Conservation (phyloP, 2,329 filamentous ascomycete genomes). For the Coniochaeta ligniaria region DNA sequence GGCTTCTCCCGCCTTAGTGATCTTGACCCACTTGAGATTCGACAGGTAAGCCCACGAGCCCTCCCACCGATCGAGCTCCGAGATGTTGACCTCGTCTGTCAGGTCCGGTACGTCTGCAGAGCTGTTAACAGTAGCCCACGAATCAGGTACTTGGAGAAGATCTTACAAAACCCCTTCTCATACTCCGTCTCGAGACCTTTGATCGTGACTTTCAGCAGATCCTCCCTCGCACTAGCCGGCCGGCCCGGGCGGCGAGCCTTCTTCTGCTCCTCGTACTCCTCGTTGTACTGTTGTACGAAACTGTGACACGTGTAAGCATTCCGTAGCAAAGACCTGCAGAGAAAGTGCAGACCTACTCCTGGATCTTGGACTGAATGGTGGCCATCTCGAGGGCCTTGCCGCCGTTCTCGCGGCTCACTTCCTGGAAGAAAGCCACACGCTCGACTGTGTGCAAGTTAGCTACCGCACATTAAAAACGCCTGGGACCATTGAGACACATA, state of each 20-base stretch:
- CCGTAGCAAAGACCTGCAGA: neutral
- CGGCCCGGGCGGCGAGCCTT: constrained; percentile 69
- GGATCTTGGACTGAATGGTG: constrained; percentile 54
- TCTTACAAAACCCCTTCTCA: constrained; percentile 68
- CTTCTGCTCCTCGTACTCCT: constrained; percentile 60
- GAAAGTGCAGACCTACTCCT: constrained; percentile 38
- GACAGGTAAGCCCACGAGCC: constrained; percentile 77
- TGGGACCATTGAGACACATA: constrained; percentile 29
- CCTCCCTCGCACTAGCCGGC: constrained; percentile 70
- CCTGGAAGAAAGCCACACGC: constrained; percentile 65
- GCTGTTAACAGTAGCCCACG: neutral
- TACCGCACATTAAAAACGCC: neutral
- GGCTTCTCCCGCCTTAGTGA: constrained; percentile 57
- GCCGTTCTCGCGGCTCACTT: constrained; percentile 47
- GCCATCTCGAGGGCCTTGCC: constrained; percentile 43
- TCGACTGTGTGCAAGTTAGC: constrained; percentile 41
- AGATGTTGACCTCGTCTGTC: constrained; percentile 55
- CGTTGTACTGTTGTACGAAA: constrained; percentile 62
- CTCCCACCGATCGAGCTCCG: constrained; percentile 66
- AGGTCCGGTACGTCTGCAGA: constrained; percentile 65
- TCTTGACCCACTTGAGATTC: constrained; percentile 68
- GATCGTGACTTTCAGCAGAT: constrained; percentile 66
- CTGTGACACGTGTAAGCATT: constrained; percentile 27
- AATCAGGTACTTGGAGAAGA: neutral
- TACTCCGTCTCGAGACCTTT: constrained; percentile 71